These are phyloP conservation scores for Citrullus amarus DNA, from an alignment of 306 rosid species.

Conservation along the genomic window DNA sequence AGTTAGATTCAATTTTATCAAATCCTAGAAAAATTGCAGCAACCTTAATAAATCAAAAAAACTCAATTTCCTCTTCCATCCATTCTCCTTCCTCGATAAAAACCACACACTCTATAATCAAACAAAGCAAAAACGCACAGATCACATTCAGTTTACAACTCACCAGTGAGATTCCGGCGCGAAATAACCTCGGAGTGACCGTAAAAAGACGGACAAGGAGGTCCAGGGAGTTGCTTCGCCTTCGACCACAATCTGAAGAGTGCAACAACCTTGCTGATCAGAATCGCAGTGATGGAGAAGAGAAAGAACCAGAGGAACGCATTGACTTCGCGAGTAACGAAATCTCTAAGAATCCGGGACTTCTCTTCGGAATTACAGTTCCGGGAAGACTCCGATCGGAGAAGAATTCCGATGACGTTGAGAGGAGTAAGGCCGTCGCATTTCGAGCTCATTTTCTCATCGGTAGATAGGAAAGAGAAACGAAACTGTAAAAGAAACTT, in stretches of 20 bases:
- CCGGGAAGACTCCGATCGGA: conserved; percentile 14
- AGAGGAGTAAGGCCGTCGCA: conserved; percentile 15
- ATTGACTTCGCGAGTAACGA: conserved; percentile 51
- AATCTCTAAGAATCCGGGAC: conserved; percentile 31
- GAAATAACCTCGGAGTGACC: conserved; percentile 49
- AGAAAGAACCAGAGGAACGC: conserved; percentile 60
- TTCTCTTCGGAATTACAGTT: conserved; percentile 4
- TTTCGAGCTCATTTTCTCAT: conserved; percentile 37
- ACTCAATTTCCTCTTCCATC: not conserved
- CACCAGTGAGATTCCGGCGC: conserved; percentile 36
- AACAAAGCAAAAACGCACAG: not conserved
- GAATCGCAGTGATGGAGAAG: conserved; percentile 29
- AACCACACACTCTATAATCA: not conserved
- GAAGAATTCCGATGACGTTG: conserved; percentile 26
- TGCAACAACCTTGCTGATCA: conserved; percentile 23
- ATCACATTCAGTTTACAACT: conserved; percentile 5
- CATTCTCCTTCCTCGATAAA: not conserved
- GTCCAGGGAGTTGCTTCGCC: conserved; percentile 48
- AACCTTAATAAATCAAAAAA: not conserved
- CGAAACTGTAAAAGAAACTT: not conserved
- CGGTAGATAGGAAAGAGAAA: not conserved
- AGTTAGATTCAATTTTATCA: not conserved
- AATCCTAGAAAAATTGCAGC: not conserved
- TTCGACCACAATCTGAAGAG: conserved; percentile 33
- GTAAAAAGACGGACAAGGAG: conserved; percentile 36